Percentiles rank a stretch among this genome's conserved stretches.
Evolutionary conservation across 768 basidiomycete species (phyloP).

Genomic region (Phylloporus sp.): DNA sequence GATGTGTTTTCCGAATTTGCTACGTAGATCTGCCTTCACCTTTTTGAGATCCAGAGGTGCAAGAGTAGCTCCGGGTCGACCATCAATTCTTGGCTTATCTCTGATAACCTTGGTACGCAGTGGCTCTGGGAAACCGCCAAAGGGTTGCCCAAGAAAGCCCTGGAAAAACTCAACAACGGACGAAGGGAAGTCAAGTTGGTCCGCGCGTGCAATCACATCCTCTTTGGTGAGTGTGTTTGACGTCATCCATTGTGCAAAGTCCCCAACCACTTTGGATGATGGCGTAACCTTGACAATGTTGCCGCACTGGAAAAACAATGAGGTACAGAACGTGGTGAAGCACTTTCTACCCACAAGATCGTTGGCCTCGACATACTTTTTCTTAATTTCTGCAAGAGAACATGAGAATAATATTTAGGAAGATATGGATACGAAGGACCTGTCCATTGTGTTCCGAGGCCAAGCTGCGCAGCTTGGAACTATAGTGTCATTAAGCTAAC

Average conservation of each 20-base stretch:
- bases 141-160: slow-evolving; percentile 96
- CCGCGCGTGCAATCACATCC: slow-evolving; percentile 83
- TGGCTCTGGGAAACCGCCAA: slow-evolving; percentile 98
- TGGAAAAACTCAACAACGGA: slow-evolving; percentile 99
- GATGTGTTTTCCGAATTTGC: slow-evolving; percentile 94
- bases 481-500: slow-evolving; percentile 32
- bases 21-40: slow-evolving; percentile 87
- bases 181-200: slow-evolving; percentile 94
- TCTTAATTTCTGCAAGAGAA: slow-evolving; percentile 73
- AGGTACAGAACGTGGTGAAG: background rate
- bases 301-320: slow-evolving; percentile 61
- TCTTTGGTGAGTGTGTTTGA: slow-evolving; percentile 86
- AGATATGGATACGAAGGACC: slow-evolving; percentile 39
- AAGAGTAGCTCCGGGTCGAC: slow-evolving; percentile 87
- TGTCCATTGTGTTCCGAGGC: slow-evolving; percentile 94
- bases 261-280: slow-evolving; percentile 97
- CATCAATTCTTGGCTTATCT: slow-evolving; percentile 90
- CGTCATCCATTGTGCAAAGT: slow-evolving; percentile 99
- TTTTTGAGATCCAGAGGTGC: slow-evolving; percentile 91
- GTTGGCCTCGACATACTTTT: slow-evolving; percentile 98
- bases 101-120: slow-evolving; percentile 89
- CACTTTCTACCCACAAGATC: slow-evolving; percentile 63
- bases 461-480: slow-evolving; percentile 99
- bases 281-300: slow-evolving; percentile 99
- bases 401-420: slow-evolving; percentile 3